Base-by-base conservation (phyloP, 2,329 filamentous ascomycete species). In the Fusarium domesticum region DNA sequence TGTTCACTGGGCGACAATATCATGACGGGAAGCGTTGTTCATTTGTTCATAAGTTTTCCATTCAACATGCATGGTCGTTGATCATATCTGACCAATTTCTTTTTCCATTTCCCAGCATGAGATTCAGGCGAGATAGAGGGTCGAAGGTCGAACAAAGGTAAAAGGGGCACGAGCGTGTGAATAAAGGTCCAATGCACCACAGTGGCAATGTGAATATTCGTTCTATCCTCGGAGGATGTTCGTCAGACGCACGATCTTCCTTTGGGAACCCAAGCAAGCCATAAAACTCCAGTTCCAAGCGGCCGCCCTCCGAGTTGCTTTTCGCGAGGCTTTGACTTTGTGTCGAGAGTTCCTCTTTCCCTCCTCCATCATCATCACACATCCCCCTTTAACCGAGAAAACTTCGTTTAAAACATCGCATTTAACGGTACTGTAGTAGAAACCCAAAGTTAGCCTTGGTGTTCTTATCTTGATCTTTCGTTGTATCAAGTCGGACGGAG, bases 231-330 rank as follows among this genome's bases (percentile, higher is more conserved):
- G 60, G 59, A 65, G 65, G 61, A 69, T 63, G 60, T 65, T 70
- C 64, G 66, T 68, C 63, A 69, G 62, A 69, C 60, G 64, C 61
- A 66, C 66, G 57, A 66, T 67, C 62, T 63, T 69, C 65, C 66
- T 64, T 60, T 64, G 39, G 48, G 69, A 70, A 65, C 23, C 63
- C 67, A 68, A 70, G 66, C 66, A 70, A 67, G 64, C 66, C 67
- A 66, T 66, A 64, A 65, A 70, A 71, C 69, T 70, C 70, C 69
- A 60, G 61, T 70, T 69, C 66, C 67, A 67, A 70, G 68, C 65
- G 66, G 66, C 66, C 67, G 66, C 64, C 66, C 61, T 67, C 62
- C 65, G 62, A 69, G 63, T 64, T 14, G 42, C 57, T 28, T 28
- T 8, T 56, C 59, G 60, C 59, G 57, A 65, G 64, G 65, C 59